Evolutionary conservation across 78 protist genomes (phyloP).

Genomic region (Bigelowiella natans): DNA sequence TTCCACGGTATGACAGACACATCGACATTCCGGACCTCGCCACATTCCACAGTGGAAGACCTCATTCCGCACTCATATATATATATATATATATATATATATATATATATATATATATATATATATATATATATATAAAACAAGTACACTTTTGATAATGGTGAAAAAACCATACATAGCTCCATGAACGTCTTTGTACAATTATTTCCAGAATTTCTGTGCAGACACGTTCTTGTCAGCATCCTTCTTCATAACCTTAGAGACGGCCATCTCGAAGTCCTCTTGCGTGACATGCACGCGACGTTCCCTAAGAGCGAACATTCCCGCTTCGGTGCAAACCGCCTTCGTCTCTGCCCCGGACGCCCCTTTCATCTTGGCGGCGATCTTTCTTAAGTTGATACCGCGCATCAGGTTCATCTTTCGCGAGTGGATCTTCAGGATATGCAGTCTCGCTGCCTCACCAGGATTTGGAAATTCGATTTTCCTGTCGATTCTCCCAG

Average conservation of each 20-base stretch:
- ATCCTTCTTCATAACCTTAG: constrained; percentile 83
- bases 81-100: neutral
- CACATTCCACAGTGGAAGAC: neutral
- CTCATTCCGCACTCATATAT: neutral
- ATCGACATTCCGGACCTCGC: too few species aligned
- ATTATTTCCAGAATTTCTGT: neutral
- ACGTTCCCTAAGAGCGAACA: constrained; percentile 97
- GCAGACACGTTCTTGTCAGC: constrained; percentile 77
- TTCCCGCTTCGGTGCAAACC: constrained; percentile 98
- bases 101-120: constrained; percentile 1
- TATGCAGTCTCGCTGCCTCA: constrained; percentile 74
- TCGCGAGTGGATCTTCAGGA: constrained; percentile 94
- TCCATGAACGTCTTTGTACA: neutral
- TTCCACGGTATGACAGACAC: too few species aligned
- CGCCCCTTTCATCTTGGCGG: constrained; percentile 69
- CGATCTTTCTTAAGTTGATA: constrained; percentile 68
- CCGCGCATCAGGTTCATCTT: constrained; percentile 96
- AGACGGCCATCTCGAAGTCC: constrained; percentile 97
- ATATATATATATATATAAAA: neutral
- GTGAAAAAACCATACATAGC: neutral
- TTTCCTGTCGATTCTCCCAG: constrained; percentile 94
- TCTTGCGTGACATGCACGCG: constrained; percentile 95
- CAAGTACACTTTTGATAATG: neutral
- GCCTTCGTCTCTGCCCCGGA: constrained; percentile 98
- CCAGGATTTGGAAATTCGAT: constrained; percentile 92